Base-by-base conservation (phyloP, 768 basidiomycete genomes). In the Tephrocybe sp. region DNA sequence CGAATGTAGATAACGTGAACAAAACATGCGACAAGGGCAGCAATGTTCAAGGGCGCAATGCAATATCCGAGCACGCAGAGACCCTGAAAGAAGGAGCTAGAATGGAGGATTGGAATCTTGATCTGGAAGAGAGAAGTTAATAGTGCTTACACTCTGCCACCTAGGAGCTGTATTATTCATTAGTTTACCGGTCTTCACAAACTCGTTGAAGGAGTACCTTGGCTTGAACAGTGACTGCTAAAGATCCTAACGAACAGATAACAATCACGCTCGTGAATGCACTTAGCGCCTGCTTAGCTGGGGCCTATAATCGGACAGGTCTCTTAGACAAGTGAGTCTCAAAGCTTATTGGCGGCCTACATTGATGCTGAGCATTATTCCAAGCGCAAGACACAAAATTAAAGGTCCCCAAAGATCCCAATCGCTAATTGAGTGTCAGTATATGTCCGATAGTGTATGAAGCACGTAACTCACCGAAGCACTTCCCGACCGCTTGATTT, bases 331-430 rank as follows among this genome's bases (percentile, higher is more conserved):
- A 27, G 42, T 30, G 9, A n/a, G 16, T 18, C n/a, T 18, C 18
- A 21, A 5, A 35, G 16, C 9, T 31, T 37, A 18, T n/a, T 3
- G 18, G 13, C 32, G 11, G 57, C 79, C 44, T 61, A 90, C 92
- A 65, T 90, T 91, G 38, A 92, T 70, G 62, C 90, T 93, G 16
- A 96, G 79, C 76, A 94, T 86, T 36, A 92, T 86, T 44, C 86
- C 89, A 11, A 95, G 78, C 32, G 80, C 65, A 46, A 95, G 75
- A 58, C 87, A 92, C 32, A 94, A 77, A 21, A 98, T 76, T 2
- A 98, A 75, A 9, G 95, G 95, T 3, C 95, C 95, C 96, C 96
- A 98, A 21, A 98, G 77, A 69, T 98, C 96, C 96, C 95, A 98
- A 64, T 98, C 95, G 55, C 93, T 93, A 62, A 9, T 19, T 24